Conservation (phyloP, 2,329 filamentous ascomycete genomes). For the Thelonectria olida region DNA sequence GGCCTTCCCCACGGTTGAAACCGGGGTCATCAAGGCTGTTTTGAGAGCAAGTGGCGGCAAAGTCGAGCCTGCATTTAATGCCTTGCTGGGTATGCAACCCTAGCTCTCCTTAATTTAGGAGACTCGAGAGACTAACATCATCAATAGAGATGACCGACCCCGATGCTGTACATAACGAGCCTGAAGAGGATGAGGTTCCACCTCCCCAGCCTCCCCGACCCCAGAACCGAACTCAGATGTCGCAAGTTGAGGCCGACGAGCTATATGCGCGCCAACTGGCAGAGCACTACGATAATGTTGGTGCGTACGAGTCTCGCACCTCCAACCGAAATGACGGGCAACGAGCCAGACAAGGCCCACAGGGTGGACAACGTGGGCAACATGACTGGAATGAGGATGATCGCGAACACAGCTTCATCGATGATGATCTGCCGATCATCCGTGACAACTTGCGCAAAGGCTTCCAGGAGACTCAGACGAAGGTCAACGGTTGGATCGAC, state of each 20-base stretch:
- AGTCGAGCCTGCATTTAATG: conserved; percentile 95
- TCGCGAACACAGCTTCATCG: conserved; percentile 88
- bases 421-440: conserved; percentile 94
- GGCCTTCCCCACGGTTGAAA: conserved; percentile 88
- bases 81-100: conserved; percentile 74
- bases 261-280: conserved; percentile 91
- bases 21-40: conserved; percentile 84
- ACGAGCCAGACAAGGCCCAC: conserved; percentile 51
- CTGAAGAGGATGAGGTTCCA: conserved; percentile 62
- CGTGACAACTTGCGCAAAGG: conserved; percentile 93
- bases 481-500: conserved; percentile 92
- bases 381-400: conserved; percentile 62
- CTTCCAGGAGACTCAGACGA: conserved; percentile 91
- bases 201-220: conserved; percentile 87
- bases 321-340: conserved; percentile 50
- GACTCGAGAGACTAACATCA: conserved; percentile 20
- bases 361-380: conserved; percentile 47
- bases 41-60: conserved; percentile 85
- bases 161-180: conserved; percentile 66
- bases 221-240: conserved; percentile 68
- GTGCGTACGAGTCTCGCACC: conserved; percentile 66
- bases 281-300: conserved; percentile 81
- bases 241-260: conserved; percentile 90
- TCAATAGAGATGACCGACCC: conserved; percentile 79
- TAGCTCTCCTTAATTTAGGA: too few relatives aligned